Evolutionary conservation across 192 early-diverging fungal species (phyloP).

Genomic region (Radiomyces spectabilis): DNA sequence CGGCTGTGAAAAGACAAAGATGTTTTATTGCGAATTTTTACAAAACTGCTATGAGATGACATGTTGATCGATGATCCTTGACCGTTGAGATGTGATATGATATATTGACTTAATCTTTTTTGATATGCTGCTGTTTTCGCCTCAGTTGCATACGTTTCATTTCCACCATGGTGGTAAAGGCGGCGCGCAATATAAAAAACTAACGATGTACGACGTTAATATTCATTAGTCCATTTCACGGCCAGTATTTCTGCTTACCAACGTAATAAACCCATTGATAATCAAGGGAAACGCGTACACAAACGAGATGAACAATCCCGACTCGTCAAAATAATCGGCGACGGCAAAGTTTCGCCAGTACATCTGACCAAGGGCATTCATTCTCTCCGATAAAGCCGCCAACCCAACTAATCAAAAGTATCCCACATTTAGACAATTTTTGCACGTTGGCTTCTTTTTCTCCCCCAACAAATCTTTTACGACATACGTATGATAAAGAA

Average conservation of each 20-base stretch:
- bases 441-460: too few relatives aligned
- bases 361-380: constrained; percentile 27
- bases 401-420: constrained; percentile 32
- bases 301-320: constrained; percentile 34
- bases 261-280: constrained; percentile 26
- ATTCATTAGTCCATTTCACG: too few relatives aligned
- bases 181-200: constrained; percentile 30
- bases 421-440: too few relatives aligned
- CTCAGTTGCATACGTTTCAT: constrained; percentile 32
- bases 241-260: constrained; percentile 30
- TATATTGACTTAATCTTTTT: constrained; percentile 3
- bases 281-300: constrained; percentile 36
- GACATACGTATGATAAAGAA: constrained; percentile 35
- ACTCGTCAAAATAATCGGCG: constrained; percentile 41
- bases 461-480: too few relatives aligned
- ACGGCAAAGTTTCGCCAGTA: constrained; percentile 39
- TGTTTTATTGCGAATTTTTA: too few relatives aligned
- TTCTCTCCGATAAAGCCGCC: constrained; percentile 34
- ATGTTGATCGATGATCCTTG: too few relatives aligned
- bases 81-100: too few relatives aligned
- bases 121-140: background rate
- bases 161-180: constrained; percentile 23
- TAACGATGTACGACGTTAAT: too few relatives aligned
- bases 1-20: too few relatives aligned
- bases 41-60: too few relatives aligned